Evolutionary conservation across 805 yeast species (phyloP).

Genomic region (Wickerhamiella galacta): DNA sequence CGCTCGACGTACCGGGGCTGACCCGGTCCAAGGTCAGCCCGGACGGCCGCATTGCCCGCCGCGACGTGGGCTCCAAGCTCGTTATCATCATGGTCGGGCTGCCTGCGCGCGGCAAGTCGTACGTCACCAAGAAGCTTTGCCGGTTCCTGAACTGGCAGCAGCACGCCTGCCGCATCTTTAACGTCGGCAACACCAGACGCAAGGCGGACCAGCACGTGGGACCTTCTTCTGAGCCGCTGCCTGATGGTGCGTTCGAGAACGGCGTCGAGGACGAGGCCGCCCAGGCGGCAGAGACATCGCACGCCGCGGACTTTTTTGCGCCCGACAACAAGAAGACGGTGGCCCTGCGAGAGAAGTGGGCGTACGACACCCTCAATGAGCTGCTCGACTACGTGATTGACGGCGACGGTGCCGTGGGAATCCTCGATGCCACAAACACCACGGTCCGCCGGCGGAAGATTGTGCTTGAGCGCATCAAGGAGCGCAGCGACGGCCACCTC

Average conservation of each 20-base stretch:
- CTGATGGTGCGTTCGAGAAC: constrained; percentile 21
- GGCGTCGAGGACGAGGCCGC: constrained; percentile 2
- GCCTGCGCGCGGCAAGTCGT: constrained; percentile 92
- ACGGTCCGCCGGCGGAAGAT: constrained; percentile 53
- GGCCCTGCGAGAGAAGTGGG: constrained; percentile 79
- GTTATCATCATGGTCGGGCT: constrained; percentile 92
- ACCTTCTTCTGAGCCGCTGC: constrained; percentile 50
- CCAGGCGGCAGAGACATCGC: constrained; percentile 23
- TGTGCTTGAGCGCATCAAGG: constrained; percentile 29
- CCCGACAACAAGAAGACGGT: constrained; percentile 57
- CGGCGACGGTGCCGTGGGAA: constrained; percentile 83
- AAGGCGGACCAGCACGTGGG: constrained; percentile 45
- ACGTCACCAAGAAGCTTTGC: constrained; percentile 78
- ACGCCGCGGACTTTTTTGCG: constrained; percentile 70
- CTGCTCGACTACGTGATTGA: constrained; percentile 62
- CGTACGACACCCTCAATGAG: constrained; percentile 79
- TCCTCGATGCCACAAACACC: constrained; percentile 84
- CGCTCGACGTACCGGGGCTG: constrained; percentile 83
- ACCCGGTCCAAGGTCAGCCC: constrained; percentile 68
- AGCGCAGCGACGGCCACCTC: constrained; percentile 29
- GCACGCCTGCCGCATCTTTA: constrained; percentile 77
- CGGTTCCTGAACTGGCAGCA: constrained; percentile 88
- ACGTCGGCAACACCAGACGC: constrained; percentile 89
- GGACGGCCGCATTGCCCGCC: constrained; percentile 29
- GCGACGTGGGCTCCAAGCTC: constrained; percentile 65